phyloP scores from a whole-genome alignment of 169 alveolate species.

The Fabrea salina region DNA sequence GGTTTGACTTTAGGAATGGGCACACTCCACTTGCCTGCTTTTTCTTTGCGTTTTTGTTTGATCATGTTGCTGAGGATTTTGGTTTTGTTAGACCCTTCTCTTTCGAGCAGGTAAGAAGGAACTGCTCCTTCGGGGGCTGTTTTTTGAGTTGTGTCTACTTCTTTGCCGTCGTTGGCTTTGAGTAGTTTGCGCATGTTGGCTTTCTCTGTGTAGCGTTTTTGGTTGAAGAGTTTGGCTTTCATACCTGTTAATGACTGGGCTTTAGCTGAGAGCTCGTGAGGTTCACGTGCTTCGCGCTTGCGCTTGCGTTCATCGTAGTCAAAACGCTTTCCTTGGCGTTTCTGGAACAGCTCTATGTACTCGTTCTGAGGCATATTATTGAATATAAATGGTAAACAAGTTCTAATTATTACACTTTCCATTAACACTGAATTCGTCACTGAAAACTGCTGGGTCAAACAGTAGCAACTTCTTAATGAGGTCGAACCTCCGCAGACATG shows the following conservation, averaged over 20 bases:
- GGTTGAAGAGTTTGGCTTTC: slow-evolving; percentile 95
- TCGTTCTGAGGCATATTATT: slow-evolving; percentile 95
- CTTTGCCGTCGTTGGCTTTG: slow-evolving; percentile 92
- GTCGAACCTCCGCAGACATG: slow-evolving; percentile 46
- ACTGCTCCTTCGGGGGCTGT: slow-evolving; percentile 94
- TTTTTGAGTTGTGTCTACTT: slow-evolving; percentile 66
- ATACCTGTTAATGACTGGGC: slow-evolving; percentile 94
- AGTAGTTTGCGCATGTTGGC: slow-evolving; percentile 93
- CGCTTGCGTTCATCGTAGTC: slow-evolving; percentile 91
- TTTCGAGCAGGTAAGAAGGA: slow-evolving; percentile 98
- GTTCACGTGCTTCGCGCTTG: slow-evolving; percentile 94
- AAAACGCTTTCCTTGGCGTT: slow-evolving; percentile 94
- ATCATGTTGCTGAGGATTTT: slow-evolving; percentile 94
- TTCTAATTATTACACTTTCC: too few relatives aligned
- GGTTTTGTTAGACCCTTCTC: slow-evolving; percentile 94
- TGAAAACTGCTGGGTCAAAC: neutral
- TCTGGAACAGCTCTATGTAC: slow-evolving; percentile 94
- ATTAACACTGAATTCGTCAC: slow-evolving; percentile 23
- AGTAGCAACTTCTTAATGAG: neutral
- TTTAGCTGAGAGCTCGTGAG: slow-evolving; percentile 89
- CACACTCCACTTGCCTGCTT: slow-evolving; percentile 99
- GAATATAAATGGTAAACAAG: too few relatives aligned
- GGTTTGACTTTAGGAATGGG: slow-evolving; percentile 98
- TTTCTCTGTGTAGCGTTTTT: slow-evolving; percentile 97
- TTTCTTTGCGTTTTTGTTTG: slow-evolving; percentile 98